Percentiles rank a stretch among this genome's conserved stretches.
Conservation (phyloP, 306 rosid genomes). For the Cicer judaicum region DNA sequence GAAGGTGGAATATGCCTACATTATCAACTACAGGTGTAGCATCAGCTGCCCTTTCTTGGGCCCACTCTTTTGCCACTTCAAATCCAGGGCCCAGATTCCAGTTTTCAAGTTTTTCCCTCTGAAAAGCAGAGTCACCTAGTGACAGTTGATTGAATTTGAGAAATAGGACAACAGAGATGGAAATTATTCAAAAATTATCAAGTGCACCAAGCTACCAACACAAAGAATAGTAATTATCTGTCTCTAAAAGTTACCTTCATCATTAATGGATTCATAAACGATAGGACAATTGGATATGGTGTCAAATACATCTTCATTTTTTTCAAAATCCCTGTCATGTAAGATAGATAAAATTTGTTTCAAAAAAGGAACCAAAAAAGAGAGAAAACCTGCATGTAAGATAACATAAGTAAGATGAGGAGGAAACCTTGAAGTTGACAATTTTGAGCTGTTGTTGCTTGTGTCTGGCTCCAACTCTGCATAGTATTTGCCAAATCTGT, state of each 20-base stretch:
- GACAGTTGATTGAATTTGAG: slow-evolving; percentile 37
- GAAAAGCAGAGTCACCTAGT: slow-evolving; percentile 58
- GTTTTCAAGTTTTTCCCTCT: slow-evolving; percentile 73
- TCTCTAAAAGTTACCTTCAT: slow-evolving; percentile 56
- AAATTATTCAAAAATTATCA: slow-evolving; percentile 2
- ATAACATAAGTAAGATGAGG: slow-evolving; percentile 30
- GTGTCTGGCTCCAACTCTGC: slow-evolving; percentile 45
- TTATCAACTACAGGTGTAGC: slow-evolving; percentile 56
- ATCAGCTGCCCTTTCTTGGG: slow-evolving; percentile 72
- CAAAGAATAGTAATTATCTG: neutral
- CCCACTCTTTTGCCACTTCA: slow-evolving; percentile 87
- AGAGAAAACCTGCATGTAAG: slow-evolving; percentile 16
- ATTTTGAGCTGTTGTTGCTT: slow-evolving; percentile 45
- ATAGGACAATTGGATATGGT: slow-evolving; percentile 42
- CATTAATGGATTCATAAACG: slow-evolving; percentile 47
- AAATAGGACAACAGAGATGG: slow-evolving; percentile 35
- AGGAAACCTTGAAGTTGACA: slow-evolving; percentile 61
- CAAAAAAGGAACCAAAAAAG: neutral
- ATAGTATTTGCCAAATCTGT: slow-evolving; percentile 41
- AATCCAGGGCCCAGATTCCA: slow-evolving; percentile 83
- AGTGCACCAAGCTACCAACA: slow-evolving; percentile 1
- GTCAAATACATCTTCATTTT: slow-evolving; percentile 52
- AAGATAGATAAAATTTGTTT: slow-evolving; percentile 16
- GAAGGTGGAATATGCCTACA: slow-evolving; percentile 72
- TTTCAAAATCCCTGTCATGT: slow-evolving; percentile 55